phyloP scores from a whole-genome alignment of 208 protist species.

The Leptomonas seymouri region DNA sequence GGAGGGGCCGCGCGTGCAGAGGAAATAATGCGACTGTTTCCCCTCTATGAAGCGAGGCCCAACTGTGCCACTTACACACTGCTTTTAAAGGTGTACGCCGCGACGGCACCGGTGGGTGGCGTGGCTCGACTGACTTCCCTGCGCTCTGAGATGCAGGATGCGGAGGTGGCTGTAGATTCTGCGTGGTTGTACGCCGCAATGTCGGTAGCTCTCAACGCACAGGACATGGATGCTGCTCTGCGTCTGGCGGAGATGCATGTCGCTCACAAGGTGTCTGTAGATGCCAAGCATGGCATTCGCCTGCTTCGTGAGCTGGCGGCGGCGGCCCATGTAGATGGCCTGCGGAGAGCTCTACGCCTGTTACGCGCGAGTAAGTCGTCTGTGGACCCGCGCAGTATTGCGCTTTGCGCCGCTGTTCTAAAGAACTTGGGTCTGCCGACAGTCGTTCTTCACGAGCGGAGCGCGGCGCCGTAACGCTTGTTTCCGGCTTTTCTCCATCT shows the following conservation, averaged over 20 bases:
- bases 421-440: slow-evolving; percentile 38
- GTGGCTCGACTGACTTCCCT: slow-evolving; percentile 22
- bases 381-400: slow-evolving; percentile 52
- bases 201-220: slow-evolving; percentile 54
- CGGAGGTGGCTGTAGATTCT: slow-evolving; percentile 34
- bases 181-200: slow-evolving; percentile 56
- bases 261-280: slow-evolving; percentile 33
- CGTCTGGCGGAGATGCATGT: slow-evolving; percentile 47
- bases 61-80: slow-evolving; percentile 49
- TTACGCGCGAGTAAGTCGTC: slow-evolving; percentile 54
- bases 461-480: background rate
- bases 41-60: slow-evolving; percentile 24
- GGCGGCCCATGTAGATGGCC: slow-evolving; percentile 43
- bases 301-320: slow-evolving; percentile 46
- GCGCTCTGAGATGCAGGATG: slow-evolving; percentile 26
- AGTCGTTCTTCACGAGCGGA: slow-evolving; percentile 32
- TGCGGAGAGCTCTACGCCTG: slow-evolving; percentile 41
- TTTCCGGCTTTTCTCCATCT: background rate
- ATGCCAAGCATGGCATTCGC: slow-evolving; percentile 55
- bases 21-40: slow-evolving; percentile 45
- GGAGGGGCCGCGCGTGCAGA: slow-evolving; percentile 47
- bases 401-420: slow-evolving; percentile 46
- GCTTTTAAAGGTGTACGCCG: slow-evolving; percentile 47
- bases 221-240: slow-evolving; percentile 52
- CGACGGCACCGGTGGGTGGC: slow-evolving; percentile 4